Base-by-base conservation (phyloP, 2,329 filamentous ascomycete species). In the Venturiaceae sp. region DNA sequence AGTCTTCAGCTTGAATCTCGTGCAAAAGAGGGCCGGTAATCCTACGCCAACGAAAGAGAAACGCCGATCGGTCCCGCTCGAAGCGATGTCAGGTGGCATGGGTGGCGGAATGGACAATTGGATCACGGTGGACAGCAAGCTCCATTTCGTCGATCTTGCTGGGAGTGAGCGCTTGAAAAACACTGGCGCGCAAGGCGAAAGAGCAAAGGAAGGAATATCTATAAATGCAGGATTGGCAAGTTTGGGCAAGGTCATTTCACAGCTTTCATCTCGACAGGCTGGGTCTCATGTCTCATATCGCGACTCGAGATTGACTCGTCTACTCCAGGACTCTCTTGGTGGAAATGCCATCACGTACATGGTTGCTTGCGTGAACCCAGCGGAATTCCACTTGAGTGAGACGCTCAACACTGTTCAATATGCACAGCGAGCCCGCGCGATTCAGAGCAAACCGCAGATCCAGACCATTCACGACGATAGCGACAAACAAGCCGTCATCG, bases 291-390 rank as follows among this genome's bases (percentile, higher is more conserved):
- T 99, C 59, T 99, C 94, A 1, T 99, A 99, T 71, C 90, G 94
- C 63, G 94, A 99, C 74, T 97, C 94, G n/a, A 92, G 91, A 70
- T 84, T 99, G 65, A 99, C 94, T 11, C 87, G 94, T 60, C 80
- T 99, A 26, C 82, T 99, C 19, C 94, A 99, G 77, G 94, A 99
- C 73, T 99, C 94, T 0, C 80, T 99, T 5, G 94, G 94, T 59
- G 94, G 94, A 4, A 97, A 95, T 69, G 94, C 94, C 36, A 95
- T 96, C 69, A 99, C 94, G 0, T 99, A 97, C 75, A 97, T 99
- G 94, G 94, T 99, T 74, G 94, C 94, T 8, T 99, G 94, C 74
- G 92, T 99, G 32, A 99, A 92, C 1, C 92, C 92, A 0, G 90
- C 92, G 14, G 92, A 96, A 70, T 99, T 99, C 69, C 94, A 99